phyloP scores from a whole-genome alignment of 257 asterid species.

The Haberlea rhodopensis region DNA sequence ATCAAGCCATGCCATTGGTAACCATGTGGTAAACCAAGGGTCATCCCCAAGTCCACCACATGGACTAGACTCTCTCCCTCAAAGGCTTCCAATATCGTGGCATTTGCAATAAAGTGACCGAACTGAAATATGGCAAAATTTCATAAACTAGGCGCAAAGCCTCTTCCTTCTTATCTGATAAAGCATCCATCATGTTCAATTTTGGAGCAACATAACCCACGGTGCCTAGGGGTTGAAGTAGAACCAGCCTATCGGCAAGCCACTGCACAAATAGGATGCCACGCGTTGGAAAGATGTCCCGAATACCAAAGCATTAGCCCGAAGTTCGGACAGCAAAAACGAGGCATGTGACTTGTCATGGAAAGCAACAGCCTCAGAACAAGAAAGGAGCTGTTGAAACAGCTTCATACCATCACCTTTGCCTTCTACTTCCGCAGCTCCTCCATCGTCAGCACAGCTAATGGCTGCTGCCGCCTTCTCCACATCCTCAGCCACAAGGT shows the following conservation, averaged over 20 bases:
- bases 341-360: constrained; percentile 68
- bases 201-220: constrained; percentile 46
- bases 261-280: constrained; percentile 77
- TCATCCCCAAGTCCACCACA: constrained; percentile 79
- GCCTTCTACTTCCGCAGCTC: constrained; percentile 27
- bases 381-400: constrained; percentile 67
- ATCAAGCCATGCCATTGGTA: constrained; percentile 66
- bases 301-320: constrained; percentile 60
- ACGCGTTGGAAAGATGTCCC: constrained; percentile 89
- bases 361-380: constrained; percentile 83
- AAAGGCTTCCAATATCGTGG: constrained; percentile 75
- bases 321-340: constrained; percentile 53
- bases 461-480: constrained; percentile 41
- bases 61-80: constrained; percentile 90
- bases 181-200: constrained; percentile 37
- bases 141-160: constrained; percentile 61
- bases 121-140: constrained; percentile 62
- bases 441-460: constrained; percentile 21
- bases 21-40: constrained; percentile 64
- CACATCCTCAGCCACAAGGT: constrained; percentile 58
- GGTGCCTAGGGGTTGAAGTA: constrained; percentile 70
- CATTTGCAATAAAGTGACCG: constrained; percentile 68
- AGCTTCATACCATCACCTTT: constrained; percentile 52
- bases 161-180: constrained; percentile 54
- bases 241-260: constrained; percentile 54